A percentile compares a stretch with the other conserved stretches of the same genome.
Evolutionary conservation across 179 eudicot genomes (phyloP).

Genomic region (Spinacia oleracea): DNA sequence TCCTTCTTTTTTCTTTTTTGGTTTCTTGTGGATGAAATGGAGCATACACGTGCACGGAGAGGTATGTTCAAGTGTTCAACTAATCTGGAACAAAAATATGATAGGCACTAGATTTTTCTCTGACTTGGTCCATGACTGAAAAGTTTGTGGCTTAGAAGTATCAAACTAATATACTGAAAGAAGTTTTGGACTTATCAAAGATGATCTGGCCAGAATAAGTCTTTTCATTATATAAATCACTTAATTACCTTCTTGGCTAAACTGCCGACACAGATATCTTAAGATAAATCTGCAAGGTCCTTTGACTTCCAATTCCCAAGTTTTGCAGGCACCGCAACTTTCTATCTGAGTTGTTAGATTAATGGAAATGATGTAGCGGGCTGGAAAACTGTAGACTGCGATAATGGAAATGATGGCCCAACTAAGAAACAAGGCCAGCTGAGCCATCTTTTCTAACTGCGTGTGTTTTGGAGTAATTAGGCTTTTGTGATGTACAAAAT

Average conservation of each 20-base stretch:
- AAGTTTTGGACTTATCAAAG: no score
- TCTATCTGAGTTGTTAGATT: background rate
- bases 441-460: background rate
- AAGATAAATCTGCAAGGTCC: background rate
- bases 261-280: background rate
- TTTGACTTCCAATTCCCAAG: background rate
- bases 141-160: background rate
- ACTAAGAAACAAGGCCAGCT: background rate
- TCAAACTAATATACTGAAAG: background rate
- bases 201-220: background rate
- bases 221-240: background rate
- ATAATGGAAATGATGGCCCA: background rate
- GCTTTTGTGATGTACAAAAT: background rate
- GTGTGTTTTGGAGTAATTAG: background rate
- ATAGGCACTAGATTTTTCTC: background rate
- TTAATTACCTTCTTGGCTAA: background rate
- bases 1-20: no score
- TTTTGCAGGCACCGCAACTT: background rate
- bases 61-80: background rate
- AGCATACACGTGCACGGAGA: background rate
- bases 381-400: background rate
- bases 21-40: no score
- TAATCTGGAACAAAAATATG: background rate
- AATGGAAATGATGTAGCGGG: background rate
- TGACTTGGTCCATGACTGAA: background rate